Evolutionary conservation across 2,329 filamentous ascomycete genomes (phyloP), one percentile per base, ranked within the genome.

Genomic region (Talaromyces amestolkiae): DNA sequence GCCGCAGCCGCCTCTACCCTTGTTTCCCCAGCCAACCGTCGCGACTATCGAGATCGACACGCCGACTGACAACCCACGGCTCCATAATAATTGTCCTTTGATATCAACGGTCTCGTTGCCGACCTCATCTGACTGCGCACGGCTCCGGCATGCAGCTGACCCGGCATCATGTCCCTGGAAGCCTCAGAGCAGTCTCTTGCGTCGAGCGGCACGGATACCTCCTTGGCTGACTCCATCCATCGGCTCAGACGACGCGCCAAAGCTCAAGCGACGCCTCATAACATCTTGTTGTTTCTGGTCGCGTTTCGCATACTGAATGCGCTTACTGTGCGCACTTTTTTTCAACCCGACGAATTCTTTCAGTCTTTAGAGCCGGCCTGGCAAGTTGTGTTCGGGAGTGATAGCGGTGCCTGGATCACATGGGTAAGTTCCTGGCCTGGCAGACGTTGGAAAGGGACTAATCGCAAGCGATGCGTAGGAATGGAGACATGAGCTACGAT

Each of bases 281-380:
- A 67, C 61, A 68, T 80, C 65, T 71, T 82, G 62, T 71, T 81
- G 24, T 76, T 75, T 63, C 74, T 83, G 19, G 58, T 97, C 70
- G 82, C 86, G 47, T 85, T 96, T 68, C 91, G 95, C 63, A 84
- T 94, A 69, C 77, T 91, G 75, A 97, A 97, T 80, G 89, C 92
- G 37, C 83, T 95, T 71, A 87, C 84, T 68, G 83, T 96, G 65
- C 83, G 86, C 69, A 98, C 95, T 22, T 99, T 97, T 77, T 99
- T 99, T 80, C 95, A 99, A 78, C 95, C 95, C 33, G 95, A 99
- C 81, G 95, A 99, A 78, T 98, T 92, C 82, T 99, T 95, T 74
- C 95, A 99, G 76, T 91, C 93, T 1, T 86, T 98, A 53, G 95
- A 99, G 80, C 94, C 95, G 62, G 95, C 95, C 70, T 98, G 94